Evolutionary conservation across 225 moss, liverwort and hornwort genomes (phyloP).

Genomic region (Rhytidiadelphus loreus): DNA sequence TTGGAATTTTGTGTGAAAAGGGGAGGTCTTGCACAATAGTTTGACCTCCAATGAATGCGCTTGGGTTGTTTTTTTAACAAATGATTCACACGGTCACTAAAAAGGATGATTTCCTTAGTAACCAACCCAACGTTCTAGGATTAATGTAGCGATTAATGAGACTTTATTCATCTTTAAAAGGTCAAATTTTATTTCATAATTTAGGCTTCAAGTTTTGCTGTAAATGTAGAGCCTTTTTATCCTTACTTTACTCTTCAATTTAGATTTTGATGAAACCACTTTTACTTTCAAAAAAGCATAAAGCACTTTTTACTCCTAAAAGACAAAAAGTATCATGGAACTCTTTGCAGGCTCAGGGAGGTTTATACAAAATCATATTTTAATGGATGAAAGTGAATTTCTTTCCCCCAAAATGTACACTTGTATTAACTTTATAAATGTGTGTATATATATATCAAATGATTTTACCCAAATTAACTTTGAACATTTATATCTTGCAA

Average conservation of each 20-base stretch:
- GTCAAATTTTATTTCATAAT: neutral
- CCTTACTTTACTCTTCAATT: too few relatives aligned
- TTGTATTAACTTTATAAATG: too few relatives aligned
- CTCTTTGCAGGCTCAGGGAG: neutral
- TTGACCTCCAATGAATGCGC: too few relatives aligned
- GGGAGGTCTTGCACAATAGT: too few relatives aligned
- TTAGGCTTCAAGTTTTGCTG: neutral
- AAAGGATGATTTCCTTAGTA: too few relatives aligned
- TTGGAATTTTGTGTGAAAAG: too few relatives aligned
- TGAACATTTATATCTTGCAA: neutral
- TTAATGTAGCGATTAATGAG: neutral
- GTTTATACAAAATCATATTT: neutral
- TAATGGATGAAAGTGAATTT: neutral
- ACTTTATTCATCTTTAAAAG: neutral
- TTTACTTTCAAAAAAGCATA: too few relatives aligned
- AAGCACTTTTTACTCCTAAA: neutral
- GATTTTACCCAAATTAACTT: neutral
- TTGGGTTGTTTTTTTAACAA: too few relatives aligned
- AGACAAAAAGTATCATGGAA: neutral
- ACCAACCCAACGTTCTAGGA: too few relatives aligned
- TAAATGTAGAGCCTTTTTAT: accelerated
- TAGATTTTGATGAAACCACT: neutral
- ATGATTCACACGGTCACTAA: too few relatives aligned
- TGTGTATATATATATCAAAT: too few relatives aligned
- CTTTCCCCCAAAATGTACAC: too few relatives aligned